A percentile compares a stretch with the other conserved stretches of the same genome.
These are phyloP conservation scores for Hypomyces perniciosus DNA, from an alignment of 2,329 filamentous ascomycete species.

Conservation along the genomic window DNA sequence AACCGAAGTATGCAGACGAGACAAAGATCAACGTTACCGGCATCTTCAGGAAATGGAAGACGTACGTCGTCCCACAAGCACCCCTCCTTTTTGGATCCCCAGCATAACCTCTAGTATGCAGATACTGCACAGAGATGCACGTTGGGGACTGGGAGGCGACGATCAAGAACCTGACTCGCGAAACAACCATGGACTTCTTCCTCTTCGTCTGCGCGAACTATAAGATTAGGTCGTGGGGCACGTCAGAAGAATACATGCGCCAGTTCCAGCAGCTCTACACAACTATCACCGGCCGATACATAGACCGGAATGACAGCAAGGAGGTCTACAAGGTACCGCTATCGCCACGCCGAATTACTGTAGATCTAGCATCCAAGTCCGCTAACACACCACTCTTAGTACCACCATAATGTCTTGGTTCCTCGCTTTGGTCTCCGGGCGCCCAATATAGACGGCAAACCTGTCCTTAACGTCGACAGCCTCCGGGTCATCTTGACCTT, in stretches of 20 bases:
- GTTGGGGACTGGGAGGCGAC: conserved; percentile 17
- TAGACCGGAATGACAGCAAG: conserved; percentile 20
- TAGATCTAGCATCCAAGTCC: neutral
- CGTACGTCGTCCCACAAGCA: conserved; percentile 11
- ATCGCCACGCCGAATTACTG: neutral
- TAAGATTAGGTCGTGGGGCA: conserved; percentile 21
- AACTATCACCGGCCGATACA: conserved; percentile 17
- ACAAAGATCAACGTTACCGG: conserved; percentile 19
- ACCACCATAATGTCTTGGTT: conserved; percentile 18
- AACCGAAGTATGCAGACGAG: conserved; percentile 17
- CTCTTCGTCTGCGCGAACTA: conserved; percentile 18
- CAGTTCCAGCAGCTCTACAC: conserved; percentile 24
- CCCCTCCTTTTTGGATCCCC: neutral
- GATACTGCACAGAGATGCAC: conserved; percentile 17
- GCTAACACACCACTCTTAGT: conserved; percentile 17
- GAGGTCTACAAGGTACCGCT: conserved; percentile 22
- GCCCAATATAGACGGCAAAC: conserved; percentile 21
- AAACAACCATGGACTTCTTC: conserved; percentile 22
- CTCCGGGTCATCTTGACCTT: conserved; percentile 22
- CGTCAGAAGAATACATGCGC: conserved; percentile 20
- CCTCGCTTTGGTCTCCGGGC: conserved; percentile 17
- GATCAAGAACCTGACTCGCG: conserved; percentile 14
- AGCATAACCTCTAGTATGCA: conserved; percentile 12
- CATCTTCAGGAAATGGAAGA: conserved; percentile 19
- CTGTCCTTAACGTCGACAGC: conserved; percentile 18